Base-by-base conservation (phyloP, 2,329 filamentous ascomycete genomes). In the Thielaviopsis ethacetica region DNA sequence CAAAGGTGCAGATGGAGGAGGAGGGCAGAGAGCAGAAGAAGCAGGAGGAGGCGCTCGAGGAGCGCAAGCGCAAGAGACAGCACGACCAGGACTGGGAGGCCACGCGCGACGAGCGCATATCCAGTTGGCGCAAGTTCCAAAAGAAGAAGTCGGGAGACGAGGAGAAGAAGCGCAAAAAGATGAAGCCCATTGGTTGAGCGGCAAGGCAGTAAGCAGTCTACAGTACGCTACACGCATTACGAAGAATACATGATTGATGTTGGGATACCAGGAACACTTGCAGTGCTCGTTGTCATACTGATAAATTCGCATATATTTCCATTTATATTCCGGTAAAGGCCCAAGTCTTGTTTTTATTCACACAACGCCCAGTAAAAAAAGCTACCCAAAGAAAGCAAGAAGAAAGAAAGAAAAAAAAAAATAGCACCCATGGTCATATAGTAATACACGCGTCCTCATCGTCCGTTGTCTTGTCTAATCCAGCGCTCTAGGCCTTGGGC, bases 31-130 rank as follows among this genome's bases (percentile, higher is more conserved):
- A 93, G 75, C 84, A 94, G 78, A 82, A 83, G 68, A 86, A 86
- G 69, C 84, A 84, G 66, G 93, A 98, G 22, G 87, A 90, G 65
- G 91, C 96, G 73, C 62, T 86, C 10, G 89, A 91, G 66, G 80
- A 80, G 65, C 76, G 88, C 66, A 91, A 91, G 74, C 79, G 86
- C 65, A 91, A 91, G 80, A 79, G 93, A 62, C 90, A 97, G 68
- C 88, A 93, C 70, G 90, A 97, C 64, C 83, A 93, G 73, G 86
- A 91, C 63, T 98, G 93, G 93, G 93, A 98, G 75, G 84, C 88
- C 67, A 95, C 86, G 26, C 77, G 93, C 53, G 93, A 98, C 62
- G 81, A 89, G 72, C 80, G 93, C 64, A 97, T 98, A 71, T 88
- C 84, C 64, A 95, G 86, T 70, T 98, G 93, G 93, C 81, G 93